Base-by-base conservation (phyloP, 1,284 basidiomycete genomes). In the Ustilago cynodontis region DNA sequence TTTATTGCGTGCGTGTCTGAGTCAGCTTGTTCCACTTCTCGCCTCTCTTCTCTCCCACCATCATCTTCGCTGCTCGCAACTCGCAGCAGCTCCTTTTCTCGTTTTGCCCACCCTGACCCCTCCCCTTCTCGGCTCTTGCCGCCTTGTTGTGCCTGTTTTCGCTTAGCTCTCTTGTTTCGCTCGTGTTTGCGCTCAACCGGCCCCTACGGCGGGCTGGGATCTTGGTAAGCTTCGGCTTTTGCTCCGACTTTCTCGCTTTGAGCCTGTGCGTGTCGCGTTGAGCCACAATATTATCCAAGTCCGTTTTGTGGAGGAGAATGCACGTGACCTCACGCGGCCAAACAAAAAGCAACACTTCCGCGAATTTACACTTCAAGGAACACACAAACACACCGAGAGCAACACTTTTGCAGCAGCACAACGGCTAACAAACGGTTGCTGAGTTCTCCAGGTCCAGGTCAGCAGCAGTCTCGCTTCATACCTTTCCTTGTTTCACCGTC, bases 301-400 rank as follows among this genome's bases (percentile, higher is more conserved):
- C 14, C 3, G 20, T 45, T 16, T 45, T 56, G 67, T 67, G 70
- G 65, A 72, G 70, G 60, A 22, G 3, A 18, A 7, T 16, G 60
- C 70, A 72, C 70, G 70, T 72, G 70, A 72, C 65, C 31, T 2
- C 9, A 71, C 69, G 70, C 70, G 70, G 70, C 6, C 31, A 5
- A 33, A 33, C 5, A 29, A 8, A 35, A 29, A 66, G 20, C 49
- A 70, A 71, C 63, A 71, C 62, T 61, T 24, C n/a, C 43, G 37
- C 57, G 62, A 49, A 43, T 16, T 22, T 37, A 37, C 31, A 49
- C 31, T 57, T 57, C 31, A 33, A 39, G 55, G 31, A 59, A 50
- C 56, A 59, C 28, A 58, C 53, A 47, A n/a, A 28, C 24, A 41
- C 33, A 35, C 29, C 28, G 35, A 41, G 28, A 55, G 20, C 53